phyloP scores from a whole-genome alignment of 441 rosid genomes.

The Adansonia madagascariensis region DNA sequence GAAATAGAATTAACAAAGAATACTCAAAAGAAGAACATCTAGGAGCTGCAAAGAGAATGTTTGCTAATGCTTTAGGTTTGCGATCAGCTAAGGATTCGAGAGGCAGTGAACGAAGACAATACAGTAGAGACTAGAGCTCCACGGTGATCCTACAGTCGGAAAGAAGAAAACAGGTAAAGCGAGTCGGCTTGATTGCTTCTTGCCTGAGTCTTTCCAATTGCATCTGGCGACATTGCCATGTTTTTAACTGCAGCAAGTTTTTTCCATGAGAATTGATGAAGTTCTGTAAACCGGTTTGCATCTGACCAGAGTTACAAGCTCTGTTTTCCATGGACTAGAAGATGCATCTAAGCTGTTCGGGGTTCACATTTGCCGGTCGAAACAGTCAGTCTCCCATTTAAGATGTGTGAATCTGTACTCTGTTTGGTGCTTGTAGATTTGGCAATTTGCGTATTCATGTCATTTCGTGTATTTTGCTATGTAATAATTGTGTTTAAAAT shows the following conservation, averaged over 20 bases:
- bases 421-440: not conserved
- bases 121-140: not conserved
- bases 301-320: not conserved
- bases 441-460: not conserved
- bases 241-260: not conserved
- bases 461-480: not conserved
- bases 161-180: not conserved
- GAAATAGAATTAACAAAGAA: conserved; percentile 39
- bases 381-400: not conserved
- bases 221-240: not conserved
- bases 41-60: conserved; percentile 73
- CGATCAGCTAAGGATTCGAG: conserved; percentile 41
- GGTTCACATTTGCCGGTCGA: not conserved
- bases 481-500: not conserved
- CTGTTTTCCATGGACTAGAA: not conserved
- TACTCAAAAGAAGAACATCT: conserved; percentile 52
- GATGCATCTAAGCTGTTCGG: not conserved
- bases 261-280: not conserved
- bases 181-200: not conserved
- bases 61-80: conserved; percentile 67
- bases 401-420: conserved; percentile 1
- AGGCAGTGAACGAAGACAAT: conserved; percentile 37
- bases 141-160: not conserved
- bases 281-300: not conserved
- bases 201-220: not conserved